Conservation (phyloP, 1,139 yeast species). For the Zygotorulaspora mrakii region DNA sequence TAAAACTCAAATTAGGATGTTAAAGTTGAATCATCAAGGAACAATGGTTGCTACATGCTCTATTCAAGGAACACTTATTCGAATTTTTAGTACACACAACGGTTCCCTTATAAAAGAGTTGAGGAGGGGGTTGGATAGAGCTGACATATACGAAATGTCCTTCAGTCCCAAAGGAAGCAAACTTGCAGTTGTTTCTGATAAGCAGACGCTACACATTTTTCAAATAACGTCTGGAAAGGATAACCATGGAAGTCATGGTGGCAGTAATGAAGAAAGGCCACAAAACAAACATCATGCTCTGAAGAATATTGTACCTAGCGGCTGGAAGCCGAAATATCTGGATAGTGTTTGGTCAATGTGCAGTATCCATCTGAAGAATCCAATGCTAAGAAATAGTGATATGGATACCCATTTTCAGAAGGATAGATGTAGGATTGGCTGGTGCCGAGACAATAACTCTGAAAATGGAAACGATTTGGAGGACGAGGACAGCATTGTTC, state of each 20-base stretch:
- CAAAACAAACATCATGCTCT: constrained; percentile 65
- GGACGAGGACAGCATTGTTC: constrained; percentile 53
- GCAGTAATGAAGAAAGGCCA: constrained; percentile 8
- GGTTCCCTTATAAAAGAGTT: constrained; percentile 78
- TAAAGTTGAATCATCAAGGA: constrained; percentile 70
- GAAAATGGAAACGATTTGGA: constrained; percentile 19
- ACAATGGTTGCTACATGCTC: constrained; percentile 84
- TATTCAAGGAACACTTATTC: constrained; percentile 76
- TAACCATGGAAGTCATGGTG: constrained; percentile 4
- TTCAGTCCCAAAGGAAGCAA: constrained; percentile 73
- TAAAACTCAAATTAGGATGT: constrained; percentile 60
- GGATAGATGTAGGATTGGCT: constrained; percentile 34
- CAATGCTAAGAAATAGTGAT: constrained; percentile 23
- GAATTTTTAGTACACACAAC: constrained; percentile 71
- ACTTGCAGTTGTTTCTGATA: constrained; percentile 83
- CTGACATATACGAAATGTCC: constrained; percentile 74
- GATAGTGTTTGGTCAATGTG: constrained; percentile 89
- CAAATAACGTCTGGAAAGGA: constrained; percentile 40
- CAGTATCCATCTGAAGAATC: constrained; percentile 58
- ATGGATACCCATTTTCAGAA: constrained; percentile 21
- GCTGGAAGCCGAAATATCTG: constrained; percentile 65
- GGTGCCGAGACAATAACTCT: constrained; percentile 27
- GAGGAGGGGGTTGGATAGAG: constrained; percentile 83
- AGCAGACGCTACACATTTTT: constrained; percentile 82
- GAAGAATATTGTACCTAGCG: constrained; percentile 55